Conservation (phyloP, 148 eudicot species). For the Polygonum maritimum region DNA sequence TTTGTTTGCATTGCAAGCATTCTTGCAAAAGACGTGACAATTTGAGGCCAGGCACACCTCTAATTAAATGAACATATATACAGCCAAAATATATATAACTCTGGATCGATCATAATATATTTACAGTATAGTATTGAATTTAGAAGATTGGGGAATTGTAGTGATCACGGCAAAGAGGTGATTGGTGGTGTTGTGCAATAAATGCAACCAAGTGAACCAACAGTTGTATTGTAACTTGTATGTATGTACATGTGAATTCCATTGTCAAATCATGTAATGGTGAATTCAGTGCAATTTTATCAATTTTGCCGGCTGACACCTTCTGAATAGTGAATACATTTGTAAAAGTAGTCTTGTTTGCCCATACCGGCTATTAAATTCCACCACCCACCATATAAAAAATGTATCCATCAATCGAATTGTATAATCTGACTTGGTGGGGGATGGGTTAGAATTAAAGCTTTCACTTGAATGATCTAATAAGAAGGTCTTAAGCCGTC, state of each 20-base stretch:
- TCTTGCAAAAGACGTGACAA: background rate
- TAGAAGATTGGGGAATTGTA: background rate
- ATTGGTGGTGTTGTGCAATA: background rate
- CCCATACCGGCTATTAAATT: background rate
- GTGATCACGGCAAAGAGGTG: conserved; percentile 3
- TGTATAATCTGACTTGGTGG: too few species aligned
- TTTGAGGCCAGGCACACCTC: background rate
- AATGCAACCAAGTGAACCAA: background rate
- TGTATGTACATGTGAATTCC: background rate
- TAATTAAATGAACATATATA: background rate
- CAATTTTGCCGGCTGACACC: background rate
- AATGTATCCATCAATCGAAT: too few species aligned
- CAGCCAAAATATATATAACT: too few species aligned
- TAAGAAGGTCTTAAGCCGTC: too few species aligned
- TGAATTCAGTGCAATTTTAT: background rate
- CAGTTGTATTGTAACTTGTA: background rate
- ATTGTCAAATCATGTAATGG: background rate
- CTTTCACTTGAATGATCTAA: too few species aligned
- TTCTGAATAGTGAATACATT: too few species aligned
- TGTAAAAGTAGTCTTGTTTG: background rate
- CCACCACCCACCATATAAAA: background rate
- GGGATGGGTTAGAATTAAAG: too few species aligned
- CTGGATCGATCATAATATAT: too few species aligned
- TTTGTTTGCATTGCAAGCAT: background rate
- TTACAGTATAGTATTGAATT: background rate